A percentile compares a stretch with the other conserved stretches of the same genome.
These are phyloP conservation scores for Platismatia glauca DNA, from an alignment of 495 filamentous ascomycete genomes.

Conservation along the genomic window DNA sequence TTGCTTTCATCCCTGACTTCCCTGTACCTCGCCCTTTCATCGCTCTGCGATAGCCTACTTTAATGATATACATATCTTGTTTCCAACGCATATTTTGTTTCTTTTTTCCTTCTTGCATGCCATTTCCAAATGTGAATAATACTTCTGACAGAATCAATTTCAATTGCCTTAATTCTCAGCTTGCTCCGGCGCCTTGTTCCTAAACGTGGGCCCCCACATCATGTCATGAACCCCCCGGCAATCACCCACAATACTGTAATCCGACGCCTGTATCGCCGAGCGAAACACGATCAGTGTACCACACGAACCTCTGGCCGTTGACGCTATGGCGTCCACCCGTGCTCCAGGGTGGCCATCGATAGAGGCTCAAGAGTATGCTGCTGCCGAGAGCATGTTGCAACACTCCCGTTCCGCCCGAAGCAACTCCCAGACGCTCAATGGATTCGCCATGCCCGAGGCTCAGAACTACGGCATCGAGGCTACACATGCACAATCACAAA, in stretches of 20 bases:
- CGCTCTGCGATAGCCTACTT: neutral
- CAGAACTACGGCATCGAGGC: conserved; percentile 10
- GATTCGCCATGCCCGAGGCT: conserved; percentile 9
- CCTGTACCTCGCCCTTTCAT: neutral
- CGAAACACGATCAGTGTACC: neutral
- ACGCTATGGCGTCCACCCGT: conserved; percentile 10
- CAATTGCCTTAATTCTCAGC: neutral
- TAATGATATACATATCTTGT: too few relatives aligned
- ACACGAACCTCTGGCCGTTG: neutral
- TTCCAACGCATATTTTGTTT: too few relatives aligned
- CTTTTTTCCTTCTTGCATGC: neutral
- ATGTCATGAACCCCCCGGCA: neutral
- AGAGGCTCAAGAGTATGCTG: conserved; percentile 22
- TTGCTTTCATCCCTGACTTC: too few relatives aligned
- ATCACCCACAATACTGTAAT: neutral
- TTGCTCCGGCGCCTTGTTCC: neutral
- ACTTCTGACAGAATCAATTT: neutral
- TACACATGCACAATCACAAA: conserved; percentile 10
- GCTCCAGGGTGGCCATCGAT: conserved; percentile 13
- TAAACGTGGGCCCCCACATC: neutral
- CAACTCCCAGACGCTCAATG: conserved; percentile 19
- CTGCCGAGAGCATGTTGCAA: conserved; percentile 26
- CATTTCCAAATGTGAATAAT: neutral
- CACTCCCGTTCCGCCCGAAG: conserved; percentile 20
- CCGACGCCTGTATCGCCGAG: neutral